Evolutionary conservation across 2,329 filamentous ascomycete genomes (phyloP).

Genomic region (Alternaria viburni): DNA sequence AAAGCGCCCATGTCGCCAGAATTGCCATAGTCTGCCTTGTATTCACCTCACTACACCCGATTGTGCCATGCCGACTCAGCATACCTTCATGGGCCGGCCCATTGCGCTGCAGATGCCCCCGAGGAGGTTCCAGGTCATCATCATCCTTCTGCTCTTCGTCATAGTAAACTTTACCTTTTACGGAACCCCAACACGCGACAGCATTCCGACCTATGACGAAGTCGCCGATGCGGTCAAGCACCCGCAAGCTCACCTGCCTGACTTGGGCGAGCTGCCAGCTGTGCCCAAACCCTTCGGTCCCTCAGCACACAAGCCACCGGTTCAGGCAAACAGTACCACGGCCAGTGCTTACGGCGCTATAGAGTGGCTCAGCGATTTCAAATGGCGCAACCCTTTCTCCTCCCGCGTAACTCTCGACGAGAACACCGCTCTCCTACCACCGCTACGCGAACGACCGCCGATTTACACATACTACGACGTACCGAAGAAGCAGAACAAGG

Average conservation of each 20-base stretch:
- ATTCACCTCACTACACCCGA: neutral
- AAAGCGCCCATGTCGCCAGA: conserved; percentile 10
- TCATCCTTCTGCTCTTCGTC: conserved; percentile 43
- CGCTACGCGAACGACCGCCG: conserved; percentile 69
- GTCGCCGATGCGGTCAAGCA: conserved; percentile 48
- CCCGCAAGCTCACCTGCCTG: conserved; percentile 39
- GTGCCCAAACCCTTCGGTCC: conserved; percentile 70
- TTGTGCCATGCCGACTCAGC: conserved; percentile 43
- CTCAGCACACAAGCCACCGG: conserved; percentile 74
- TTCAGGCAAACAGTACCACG: conserved; percentile 78
- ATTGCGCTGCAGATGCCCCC: conserved; percentile 49
- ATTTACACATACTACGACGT: conserved; percentile 94
- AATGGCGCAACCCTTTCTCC: conserved; percentile 90
- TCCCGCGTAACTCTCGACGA: conserved; percentile 80
- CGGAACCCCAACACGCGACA: conserved; percentile 42
- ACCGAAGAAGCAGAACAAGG: conserved; percentile 66
- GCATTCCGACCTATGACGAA: conserved; percentile 47
- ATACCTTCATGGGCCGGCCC: conserved; percentile 40
- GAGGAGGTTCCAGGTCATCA: conserved; percentile 56
- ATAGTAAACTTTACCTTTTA: conserved; percentile 45
- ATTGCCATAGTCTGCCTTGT: conserved; percentile 13
- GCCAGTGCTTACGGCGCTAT: conserved; percentile 63
- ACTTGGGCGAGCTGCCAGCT: conserved; percentile 42
- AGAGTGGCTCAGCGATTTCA: conserved; percentile 87
- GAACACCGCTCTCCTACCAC: conserved; percentile 81